Conservation (phyloP, 352 stramenopile species). For the Pythium guiyangense region DNA sequence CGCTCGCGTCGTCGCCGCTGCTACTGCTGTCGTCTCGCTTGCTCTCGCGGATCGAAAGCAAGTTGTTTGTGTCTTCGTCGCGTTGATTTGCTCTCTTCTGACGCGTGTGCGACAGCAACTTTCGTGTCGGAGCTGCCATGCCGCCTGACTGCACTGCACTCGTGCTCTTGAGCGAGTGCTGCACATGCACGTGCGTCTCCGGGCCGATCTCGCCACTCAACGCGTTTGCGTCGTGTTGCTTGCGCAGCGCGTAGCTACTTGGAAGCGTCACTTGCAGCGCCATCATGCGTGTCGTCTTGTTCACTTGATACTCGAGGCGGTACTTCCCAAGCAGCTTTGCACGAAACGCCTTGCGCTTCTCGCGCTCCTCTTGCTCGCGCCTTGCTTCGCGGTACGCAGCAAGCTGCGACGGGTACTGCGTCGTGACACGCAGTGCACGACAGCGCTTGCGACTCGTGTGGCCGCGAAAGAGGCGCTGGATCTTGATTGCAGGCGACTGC, state of each 20-base stretch:
- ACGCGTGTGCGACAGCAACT: not conserved
- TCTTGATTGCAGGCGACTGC: slow-evolving; percentile 64
- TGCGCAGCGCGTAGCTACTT: not conserved
- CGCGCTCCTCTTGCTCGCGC: slow-evolving; percentile 15
- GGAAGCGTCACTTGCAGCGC: slow-evolving; percentile 12
- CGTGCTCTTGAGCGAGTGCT: slow-evolving; percentile 18
- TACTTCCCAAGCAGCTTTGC: slow-evolving; percentile 57
- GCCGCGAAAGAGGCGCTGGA: slow-evolving; percentile 59
- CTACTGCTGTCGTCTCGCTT: not conserved
- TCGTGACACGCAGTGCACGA: slow-evolving; percentile 32
- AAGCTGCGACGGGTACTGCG: slow-evolving; percentile 36
- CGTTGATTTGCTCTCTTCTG: slow-evolving; percentile 12
- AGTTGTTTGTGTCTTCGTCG: not conserved
- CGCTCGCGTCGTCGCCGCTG: not conserved
- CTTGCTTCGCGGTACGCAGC: slow-evolving; percentile 35
- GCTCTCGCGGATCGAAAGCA: not conserved
- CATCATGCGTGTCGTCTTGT: slow-evolving; percentile 49
- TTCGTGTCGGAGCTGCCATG: slow-evolving; percentile 3
- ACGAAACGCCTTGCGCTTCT: slow-evolving; percentile 29
- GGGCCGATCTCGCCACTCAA: slow-evolving; percentile 2
- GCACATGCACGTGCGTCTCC: slow-evolving; percentile 12
- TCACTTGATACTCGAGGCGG: slow-evolving; percentile 41
- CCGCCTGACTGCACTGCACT: not conserved
- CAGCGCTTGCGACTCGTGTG: slow-evolving; percentile 32
- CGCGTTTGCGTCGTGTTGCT: not conserved